Evolutionary conservation across 176 grass and related monocot genomes (phyloP), one percentile per base, ranked within the genome.

Genomic region (Bonia amplexicaulis): DNA sequence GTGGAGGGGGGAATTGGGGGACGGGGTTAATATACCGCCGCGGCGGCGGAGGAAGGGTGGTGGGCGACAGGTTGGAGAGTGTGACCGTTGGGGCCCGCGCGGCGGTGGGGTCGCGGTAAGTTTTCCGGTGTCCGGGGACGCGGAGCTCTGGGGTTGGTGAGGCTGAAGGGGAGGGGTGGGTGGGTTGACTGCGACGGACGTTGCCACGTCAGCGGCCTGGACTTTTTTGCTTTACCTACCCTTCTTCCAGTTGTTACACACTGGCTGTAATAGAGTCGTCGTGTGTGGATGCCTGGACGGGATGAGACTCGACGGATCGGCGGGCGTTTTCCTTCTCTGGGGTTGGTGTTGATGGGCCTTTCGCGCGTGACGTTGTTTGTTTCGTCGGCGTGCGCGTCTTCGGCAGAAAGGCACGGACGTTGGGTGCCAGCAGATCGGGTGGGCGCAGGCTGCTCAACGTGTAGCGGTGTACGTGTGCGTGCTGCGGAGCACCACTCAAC

Each of bases 11-110:
- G 31, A 61, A 37, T 45, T 58, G 16, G 79, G 74, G 73, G 33
- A 7, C 9, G 39, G n/a, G 25, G 60, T 71, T 87, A 83, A 84
- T 90, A 90, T 90, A 87, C 74, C 16, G 58, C 47, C 73, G 84
- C 14, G 66, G 48, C 84, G n/a, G 23, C 42, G 79, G 48, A 51
- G 77, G 68, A 67, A 19, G 39, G 59, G 83, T 53, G 80, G 89
- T 74, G 80, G 84, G 66, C 25, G 73, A 59, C 55, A 46, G 55
- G 19, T 71, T 3, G 3, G 72, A 1, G 59, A 68, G 66, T 12
- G 45, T 82, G 87, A 61, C 73, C 0, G 1, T 44, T 69, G 42
- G 73, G 87, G 3, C 48, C 85, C 6, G 0, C 4, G 0, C 49
- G 70, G 19, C 67, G n/a, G 69, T 80, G 4, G 69, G 26, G 17